Base-by-base conservation (phyloP, 1,139 yeast species). In the Pichia sp. region DNA sequence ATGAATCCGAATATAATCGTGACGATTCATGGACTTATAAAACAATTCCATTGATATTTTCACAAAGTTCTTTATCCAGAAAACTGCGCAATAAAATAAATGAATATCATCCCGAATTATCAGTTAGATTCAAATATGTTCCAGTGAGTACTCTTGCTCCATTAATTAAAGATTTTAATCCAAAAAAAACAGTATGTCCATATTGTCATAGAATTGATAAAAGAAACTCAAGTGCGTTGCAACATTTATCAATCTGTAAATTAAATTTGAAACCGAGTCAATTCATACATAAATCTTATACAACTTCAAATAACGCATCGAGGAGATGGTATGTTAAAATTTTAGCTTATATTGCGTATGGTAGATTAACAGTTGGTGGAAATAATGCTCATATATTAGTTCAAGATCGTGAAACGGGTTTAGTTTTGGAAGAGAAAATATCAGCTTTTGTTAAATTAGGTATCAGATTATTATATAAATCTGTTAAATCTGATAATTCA, bases 371-470 rank as follows among this genome's bases (percentile, higher is more conserved):
- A 43, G 68, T 90, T 29, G 98, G 98, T 1, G 84, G 89, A 36
- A 87, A 90, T 61, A 87, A 94, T 42, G 98, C 97, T 15, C 90
- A 90, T 61, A 92, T 92, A 39, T 70, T 92, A 46, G 97, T 92
- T 3, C 97, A 92, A 64, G 97, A 92, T 65, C 72, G 98, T 55
- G 72, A 76, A 38, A 85, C 96, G 0, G 98, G 98, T 0, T 77
- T 85, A 44, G 79, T 92, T 18, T 69, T 85, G 62, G 97, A 92
- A 62, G 98, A 92, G 60, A 88, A 89, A 59, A 92, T 92, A 86
- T 84, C 92, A 47, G 80, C 86, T 2, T 87, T 87, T 59, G 95
- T 92, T 8, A 72, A 96, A 48, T 64, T 92, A 34, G 98, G 97
- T 0, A 90, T 92, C 46, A 68, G 97, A 40, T 67, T 90, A 40